Conservation (phyloP, 148 eudicot species). For the Persicaria tinctoria region DNA sequence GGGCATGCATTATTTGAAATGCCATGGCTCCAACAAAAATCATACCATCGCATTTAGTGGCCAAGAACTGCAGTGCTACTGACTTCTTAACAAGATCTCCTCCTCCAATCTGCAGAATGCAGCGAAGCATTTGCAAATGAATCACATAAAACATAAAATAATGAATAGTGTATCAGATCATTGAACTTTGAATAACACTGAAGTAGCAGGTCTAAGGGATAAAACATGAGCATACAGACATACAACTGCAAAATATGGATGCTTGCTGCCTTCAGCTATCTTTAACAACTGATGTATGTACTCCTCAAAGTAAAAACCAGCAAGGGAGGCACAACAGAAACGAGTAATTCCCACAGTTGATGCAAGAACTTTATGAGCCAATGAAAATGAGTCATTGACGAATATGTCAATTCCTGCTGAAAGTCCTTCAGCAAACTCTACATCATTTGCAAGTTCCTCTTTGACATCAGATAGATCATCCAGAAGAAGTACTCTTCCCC, state of each 20-base stretch:
- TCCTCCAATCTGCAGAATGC: constrained; percentile 67
- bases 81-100: constrained; percentile 57
- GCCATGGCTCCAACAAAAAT: constrained; percentile 83
- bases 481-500: constrained; percentile 41
- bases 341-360: constrained; percentile 84
- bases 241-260: constrained; percentile 66
- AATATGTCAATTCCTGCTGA: constrained; percentile 62
- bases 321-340: constrained; percentile 57
- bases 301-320: constrained; percentile 79
- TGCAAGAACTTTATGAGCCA: constrained; percentile 71
- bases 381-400: constrained; percentile 76
- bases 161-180: background rate
- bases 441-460: constrained; percentile 58
- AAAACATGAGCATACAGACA: background rate
- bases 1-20: constrained; percentile 78
- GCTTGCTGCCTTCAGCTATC: constrained; percentile 24
- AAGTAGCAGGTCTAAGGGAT: background rate
- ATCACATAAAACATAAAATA: background rate
- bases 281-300: constrained; percentile 40
- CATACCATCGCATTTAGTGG: constrained; percentile 58
- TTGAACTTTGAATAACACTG: background rate
- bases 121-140: constrained; percentile 9
- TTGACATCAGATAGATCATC: constrained; percentile 50
- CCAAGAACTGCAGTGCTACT: constrained; percentile 51
- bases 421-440: constrained; percentile 46